These are phyloP conservation scores for Oryza meyeriana DNA, from an alignment of 176 grass and related monocot species.

Conservation along the genomic window DNA sequence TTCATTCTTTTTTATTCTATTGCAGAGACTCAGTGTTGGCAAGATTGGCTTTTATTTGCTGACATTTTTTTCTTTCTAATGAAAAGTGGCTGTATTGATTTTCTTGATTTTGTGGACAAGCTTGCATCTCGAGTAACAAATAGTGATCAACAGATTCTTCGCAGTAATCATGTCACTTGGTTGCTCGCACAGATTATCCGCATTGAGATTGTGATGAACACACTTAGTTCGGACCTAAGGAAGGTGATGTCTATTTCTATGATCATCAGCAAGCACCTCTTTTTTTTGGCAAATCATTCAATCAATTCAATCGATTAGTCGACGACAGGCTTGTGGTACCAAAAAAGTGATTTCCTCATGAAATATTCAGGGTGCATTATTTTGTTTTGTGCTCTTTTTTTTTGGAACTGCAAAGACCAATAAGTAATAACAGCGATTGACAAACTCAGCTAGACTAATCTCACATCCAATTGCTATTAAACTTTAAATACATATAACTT, in stretches of 20 bases:
- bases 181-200: constrained; percentile 91
- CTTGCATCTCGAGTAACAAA: constrained; percentile 75
- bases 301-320: constrained; percentile 12
- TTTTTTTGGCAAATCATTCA: background rate
- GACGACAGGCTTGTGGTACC: constrained; percentile 3
- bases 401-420: constrained; percentile 5
- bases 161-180: constrained; percentile 97
- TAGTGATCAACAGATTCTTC: constrained; percentile 77
- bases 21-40: constrained; percentile 91
- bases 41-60: constrained; percentile 94
- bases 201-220: constrained; percentile 87
- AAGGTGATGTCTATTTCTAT: constrained; percentile 56
- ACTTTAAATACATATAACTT: constrained; percentile 8
- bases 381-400: background rate
- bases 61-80: constrained; percentile 99
- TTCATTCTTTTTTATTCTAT: constrained; percentile 19
- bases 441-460: constrained; percentile 14
- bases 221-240: constrained; percentile 81
- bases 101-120: constrained; percentile 96
- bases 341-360: background rate
- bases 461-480: constrained; percentile 30
- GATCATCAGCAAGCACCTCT: background rate
- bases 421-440: background rate
- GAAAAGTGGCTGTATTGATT: constrained; percentile 98
- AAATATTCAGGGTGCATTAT: constrained; percentile 15